Percentiles rank a stretch among this genome's conserved stretches.
Conservation (phyloP, 2,329 filamentous ascomycete genomes). For the Diaporthe aspalathi region DNA sequence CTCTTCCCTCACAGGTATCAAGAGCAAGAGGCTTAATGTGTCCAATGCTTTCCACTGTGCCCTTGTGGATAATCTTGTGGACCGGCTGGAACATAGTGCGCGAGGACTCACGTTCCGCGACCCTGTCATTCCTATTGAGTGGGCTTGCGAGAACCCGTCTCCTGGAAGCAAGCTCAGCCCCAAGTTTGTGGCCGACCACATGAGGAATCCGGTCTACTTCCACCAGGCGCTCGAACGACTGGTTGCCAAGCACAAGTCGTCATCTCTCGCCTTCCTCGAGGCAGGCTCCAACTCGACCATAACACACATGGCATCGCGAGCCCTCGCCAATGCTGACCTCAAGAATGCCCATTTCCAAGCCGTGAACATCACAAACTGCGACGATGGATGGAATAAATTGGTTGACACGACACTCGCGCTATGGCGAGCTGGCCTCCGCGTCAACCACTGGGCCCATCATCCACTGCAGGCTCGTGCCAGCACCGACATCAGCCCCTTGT, state of each 20-base stretch:
- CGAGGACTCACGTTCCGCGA: conserved; percentile 47
- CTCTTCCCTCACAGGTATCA: conserved; percentile 38
- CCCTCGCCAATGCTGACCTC: conserved; percentile 36
- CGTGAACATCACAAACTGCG: conserved; percentile 42
- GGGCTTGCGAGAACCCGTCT: conserved; percentile 39
- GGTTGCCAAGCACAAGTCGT: background rate
- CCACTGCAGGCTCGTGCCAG: conserved; percentile 43
- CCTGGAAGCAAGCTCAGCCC: background rate
- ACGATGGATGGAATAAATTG: conserved; percentile 40
- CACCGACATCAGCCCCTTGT: conserved; percentile 39
- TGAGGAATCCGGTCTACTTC: conserved; percentile 58
- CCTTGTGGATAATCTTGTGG: conserved; percentile 52
- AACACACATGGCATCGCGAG: conserved; percentile 48
- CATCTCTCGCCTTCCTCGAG: conserved; percentile 52
- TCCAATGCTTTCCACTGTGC: conserved; percentile 61
- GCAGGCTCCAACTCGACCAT: conserved; percentile 54
- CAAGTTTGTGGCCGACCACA: conserved; percentile 50
- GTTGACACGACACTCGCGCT: conserved; percentile 47
- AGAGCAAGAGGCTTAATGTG: conserved; percentile 54
- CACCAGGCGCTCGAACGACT: conserved; percentile 46
- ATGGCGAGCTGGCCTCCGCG: conserved; percentile 53
- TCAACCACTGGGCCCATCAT: conserved; percentile 53
- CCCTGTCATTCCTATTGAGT: conserved; percentile 49
- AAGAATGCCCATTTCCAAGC: conserved; percentile 41
- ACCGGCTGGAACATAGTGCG: conserved; percentile 49